Percentiles rank a stretch among this genome's conserved stretches.
Evolutionary conservation across 306 rosid genomes (phyloP).

Genomic region (Malus orientalis): DNA sequence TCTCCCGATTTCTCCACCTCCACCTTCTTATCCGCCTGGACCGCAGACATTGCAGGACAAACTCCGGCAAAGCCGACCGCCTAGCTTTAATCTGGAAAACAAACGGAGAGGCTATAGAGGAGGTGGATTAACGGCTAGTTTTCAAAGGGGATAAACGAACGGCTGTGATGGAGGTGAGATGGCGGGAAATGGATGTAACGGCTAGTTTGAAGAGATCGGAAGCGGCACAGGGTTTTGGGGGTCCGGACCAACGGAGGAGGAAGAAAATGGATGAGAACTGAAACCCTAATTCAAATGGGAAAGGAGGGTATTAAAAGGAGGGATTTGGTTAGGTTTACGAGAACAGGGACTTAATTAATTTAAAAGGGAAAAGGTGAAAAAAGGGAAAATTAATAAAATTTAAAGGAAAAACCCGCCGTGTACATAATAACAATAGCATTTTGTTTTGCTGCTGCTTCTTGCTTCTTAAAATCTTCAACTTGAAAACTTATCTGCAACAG

Average conservation of each 20-base stretch:
- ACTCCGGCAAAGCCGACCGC: slow-evolving; percentile 43
- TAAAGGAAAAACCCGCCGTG: neutral
- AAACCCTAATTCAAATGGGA: slow-evolving; percentile 68
- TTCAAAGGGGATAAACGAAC: slow-evolving; percentile 28
- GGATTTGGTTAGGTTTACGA: slow-evolving; percentile 30
- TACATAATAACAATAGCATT: neutral
- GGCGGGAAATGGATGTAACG: slow-evolving; percentile 70
- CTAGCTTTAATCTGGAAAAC: neutral
- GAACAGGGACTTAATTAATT: neutral
- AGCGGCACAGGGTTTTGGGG: slow-evolving; percentile 21
- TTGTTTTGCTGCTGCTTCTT: neutral
- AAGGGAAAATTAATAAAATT: neutral
- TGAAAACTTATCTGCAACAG: no score
- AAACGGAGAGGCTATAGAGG: slow-evolving; percentile 3
- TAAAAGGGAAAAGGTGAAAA: neutral
- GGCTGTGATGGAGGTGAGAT: slow-evolving; percentile 24
- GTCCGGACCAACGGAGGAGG: slow-evolving; percentile 25
- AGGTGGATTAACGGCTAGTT: slow-evolving; percentile 67
- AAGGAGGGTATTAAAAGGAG: neutral
- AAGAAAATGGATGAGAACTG: slow-evolving; percentile 20
- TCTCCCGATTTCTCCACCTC: slow-evolving; percentile 60
- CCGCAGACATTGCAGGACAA: slow-evolving; percentile 74
- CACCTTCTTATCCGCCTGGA: slow-evolving; percentile 53
- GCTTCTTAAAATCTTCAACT: neutral
- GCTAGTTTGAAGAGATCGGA: slow-evolving; percentile 45